phyloP scores from a whole-genome alignment of 1,139 yeast species.

The Debaryomyces singareniensis region DNA sequence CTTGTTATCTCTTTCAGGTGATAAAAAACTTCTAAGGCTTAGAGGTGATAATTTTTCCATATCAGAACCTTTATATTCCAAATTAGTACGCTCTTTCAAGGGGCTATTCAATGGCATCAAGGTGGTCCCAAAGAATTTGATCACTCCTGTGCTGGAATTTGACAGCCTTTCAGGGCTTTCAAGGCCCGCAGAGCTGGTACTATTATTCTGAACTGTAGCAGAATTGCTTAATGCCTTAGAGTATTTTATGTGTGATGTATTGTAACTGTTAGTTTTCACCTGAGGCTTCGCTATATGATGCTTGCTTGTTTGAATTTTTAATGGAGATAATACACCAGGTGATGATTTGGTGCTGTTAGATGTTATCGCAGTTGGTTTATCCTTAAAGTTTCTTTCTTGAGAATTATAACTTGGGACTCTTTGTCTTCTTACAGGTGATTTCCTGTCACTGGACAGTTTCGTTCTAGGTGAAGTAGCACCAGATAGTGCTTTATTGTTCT shows the following conservation, averaged over 20 bases:
- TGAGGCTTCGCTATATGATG: neutral
- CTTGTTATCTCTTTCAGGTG: slow-evolving; percentile 1
- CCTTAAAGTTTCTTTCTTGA: neutral
- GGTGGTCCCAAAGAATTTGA: slow-evolving; percentile 11
- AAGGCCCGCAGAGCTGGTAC: neutral
- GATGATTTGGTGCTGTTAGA: neutral
- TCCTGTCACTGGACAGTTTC: slow-evolving; percentile 2
- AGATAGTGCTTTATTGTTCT: slow-evolving; percentile 7
- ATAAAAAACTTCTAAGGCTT: slow-evolving; percentile 7
- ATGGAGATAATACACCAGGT: neutral
- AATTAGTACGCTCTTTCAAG: slow-evolving; percentile 8
- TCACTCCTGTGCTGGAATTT: neutral
- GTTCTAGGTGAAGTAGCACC: neutral
- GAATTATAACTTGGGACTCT: slow-evolving; percentile 1
- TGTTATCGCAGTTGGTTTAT: neutral
- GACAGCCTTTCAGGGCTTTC: neutral
- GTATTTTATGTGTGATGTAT: neutral
- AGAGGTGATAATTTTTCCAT: slow-evolving; percentile 16
- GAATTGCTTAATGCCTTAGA: neutral
- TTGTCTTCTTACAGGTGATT: slow-evolving; percentile 3
- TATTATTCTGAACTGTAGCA: neutral
- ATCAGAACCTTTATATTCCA: slow-evolving; percentile 6
- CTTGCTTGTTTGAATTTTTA: neutral
- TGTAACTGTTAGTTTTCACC: slow-evolving; percentile 2
- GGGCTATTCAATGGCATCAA: slow-evolving; percentile 29